Conservation (phyloP, 257 asterid species). For the Salvia splendens region DNA sequence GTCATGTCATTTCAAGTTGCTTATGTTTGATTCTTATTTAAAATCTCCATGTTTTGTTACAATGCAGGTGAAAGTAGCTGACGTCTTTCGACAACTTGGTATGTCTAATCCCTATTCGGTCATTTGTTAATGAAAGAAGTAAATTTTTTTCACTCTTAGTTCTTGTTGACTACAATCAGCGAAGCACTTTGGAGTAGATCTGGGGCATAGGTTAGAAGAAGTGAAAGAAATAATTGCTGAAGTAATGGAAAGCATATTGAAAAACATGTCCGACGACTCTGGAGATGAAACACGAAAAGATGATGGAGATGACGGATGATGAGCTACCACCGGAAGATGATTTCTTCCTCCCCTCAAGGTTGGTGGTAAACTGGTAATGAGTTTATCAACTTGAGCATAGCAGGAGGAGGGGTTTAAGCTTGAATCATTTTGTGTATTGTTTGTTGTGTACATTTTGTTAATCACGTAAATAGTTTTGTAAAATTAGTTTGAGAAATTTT, state of each 20-base stretch:
- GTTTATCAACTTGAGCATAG: too few species aligned
- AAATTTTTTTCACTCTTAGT: conserved; percentile 20
- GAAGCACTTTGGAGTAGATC: conserved; percentile 59
- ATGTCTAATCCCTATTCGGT: conserved; percentile 29
- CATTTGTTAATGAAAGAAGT: background rate
- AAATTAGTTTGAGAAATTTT: too few species aligned
- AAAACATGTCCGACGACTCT: conserved; percentile 71
- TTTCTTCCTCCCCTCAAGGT: background rate
- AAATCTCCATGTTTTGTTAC: conserved; percentile 1
- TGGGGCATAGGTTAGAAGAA: conserved; percentile 69
- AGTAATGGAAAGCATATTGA: conserved; percentile 49
- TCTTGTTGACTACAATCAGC: conserved; percentile 39
- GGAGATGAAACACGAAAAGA: conserved; percentile 48
- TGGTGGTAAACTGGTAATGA: conserved; percentile 8
- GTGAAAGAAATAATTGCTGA: conserved; percentile 82
- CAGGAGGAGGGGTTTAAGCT: too few species aligned
- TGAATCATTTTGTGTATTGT: too few species aligned
- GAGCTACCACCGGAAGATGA: background rate
- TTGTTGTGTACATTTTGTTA: too few species aligned
- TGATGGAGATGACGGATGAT: conserved; percentile 37
- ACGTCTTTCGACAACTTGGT: conserved; percentile 85
- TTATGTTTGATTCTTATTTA: conserved; percentile 19
- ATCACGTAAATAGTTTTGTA: too few species aligned
- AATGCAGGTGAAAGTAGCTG: conserved; percentile 85
- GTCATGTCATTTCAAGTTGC: conserved; percentile 1